phyloP scores from a whole-genome alignment of 768 basidiomycete genomes.

The Kwoniella dejecticola region DNA sequence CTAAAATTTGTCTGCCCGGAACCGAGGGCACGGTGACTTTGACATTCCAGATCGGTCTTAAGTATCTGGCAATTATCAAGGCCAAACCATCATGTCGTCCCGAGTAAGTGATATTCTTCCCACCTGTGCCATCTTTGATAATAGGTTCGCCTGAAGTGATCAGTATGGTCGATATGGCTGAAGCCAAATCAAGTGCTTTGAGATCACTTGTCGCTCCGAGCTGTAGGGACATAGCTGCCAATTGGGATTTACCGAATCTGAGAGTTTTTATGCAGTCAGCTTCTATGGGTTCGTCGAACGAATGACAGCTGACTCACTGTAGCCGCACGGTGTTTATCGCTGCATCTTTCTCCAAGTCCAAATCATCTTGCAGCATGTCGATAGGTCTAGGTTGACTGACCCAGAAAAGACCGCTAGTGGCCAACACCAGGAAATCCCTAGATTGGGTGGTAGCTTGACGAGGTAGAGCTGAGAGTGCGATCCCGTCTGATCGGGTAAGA shows the following conservation, averaged over 20 bases:
- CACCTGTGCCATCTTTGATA: slow-evolving; percentile 57
- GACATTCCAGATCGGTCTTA: slow-evolving; percentile 83
- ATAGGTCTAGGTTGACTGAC: slow-evolving; percentile 77
- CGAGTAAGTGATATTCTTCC: slow-evolving; percentile 64
- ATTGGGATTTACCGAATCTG: slow-evolving; percentile 45
- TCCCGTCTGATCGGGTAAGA: slow-evolving; percentile 14
- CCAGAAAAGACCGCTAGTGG: slow-evolving; percentile 81
- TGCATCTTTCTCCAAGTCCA: slow-evolving; percentile 79
- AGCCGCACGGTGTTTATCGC: slow-evolving; percentile 82
- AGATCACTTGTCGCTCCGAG: slow-evolving; percentile 29
- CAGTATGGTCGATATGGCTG: slow-evolving; percentile 31
- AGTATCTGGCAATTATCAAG: slow-evolving; percentile 78
- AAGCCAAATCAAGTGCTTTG: slow-evolving; percentile 33
- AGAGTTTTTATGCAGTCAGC: not conserved
- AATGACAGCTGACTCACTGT: slow-evolving; percentile 60
- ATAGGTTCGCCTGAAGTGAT: slow-evolving; percentile 32
- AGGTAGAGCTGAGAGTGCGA: slow-evolving; percentile 33
- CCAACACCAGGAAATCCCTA: slow-evolving; percentile 67
- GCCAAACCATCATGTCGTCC: slow-evolving; percentile 86
- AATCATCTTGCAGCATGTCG: slow-evolving; percentile 76
- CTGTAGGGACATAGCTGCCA: slow-evolving; percentile 40
- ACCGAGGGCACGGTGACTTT: slow-evolving; percentile 63
- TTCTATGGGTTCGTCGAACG: too few species aligned
- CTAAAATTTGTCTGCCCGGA: slow-evolving; percentile 59
- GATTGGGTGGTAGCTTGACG: slow-evolving; percentile 33